Evolutionary conservation across 345 rosid species (phyloP), one percentile per base, ranked within the genome.

Genomic region (Alliaria petiolata): DNA sequence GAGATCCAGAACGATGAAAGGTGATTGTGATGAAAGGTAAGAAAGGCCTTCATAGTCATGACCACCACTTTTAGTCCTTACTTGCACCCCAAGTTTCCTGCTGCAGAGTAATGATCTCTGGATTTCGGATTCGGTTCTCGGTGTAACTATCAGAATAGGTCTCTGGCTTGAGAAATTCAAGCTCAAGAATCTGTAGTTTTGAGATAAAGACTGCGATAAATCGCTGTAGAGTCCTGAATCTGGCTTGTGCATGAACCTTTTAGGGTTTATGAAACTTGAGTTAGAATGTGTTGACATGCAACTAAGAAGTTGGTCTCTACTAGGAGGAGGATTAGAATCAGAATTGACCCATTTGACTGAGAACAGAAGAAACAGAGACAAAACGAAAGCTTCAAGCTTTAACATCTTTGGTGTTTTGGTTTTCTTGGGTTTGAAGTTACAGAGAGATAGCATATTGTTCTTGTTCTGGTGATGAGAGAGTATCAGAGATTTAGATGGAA

Each of bases 21-120:
- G 85, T 19, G 67, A 58, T 0, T 58, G 34, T 2, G 53, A 66
- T 30, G 90, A 84, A 35, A 75, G 65, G 52, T 87, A 84, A 0
- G 92, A 89, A 19, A 85, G 75, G 26, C 86, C 96, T 52, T 85
- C 96, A 34, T 78, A 86, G 74, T 86, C 95, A 59, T 86, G 89
- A 50, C 95, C 95, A 1, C 92, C 92, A 28, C 96, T 87, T 13
- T 87, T 78, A 43, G 83, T 84, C 26, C 82, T 81, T 30, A 89
- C 57, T 33, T 83, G 83, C 6, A 83, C 30, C 8, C 79, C 85
- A 42, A 52, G 72, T 61, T 38, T 50, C 65, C 52, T 75, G 75
- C 65, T 81, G 19, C 70, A 87, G 75, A 61, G 77, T 16, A 85
- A 56, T 16, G 89, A 40, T n/a, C 84, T 86, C 30, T 76, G 86